Evolutionary conservation across 208 protist species (phyloP).

Genomic region (Trypanosoma platydactyli): DNA sequence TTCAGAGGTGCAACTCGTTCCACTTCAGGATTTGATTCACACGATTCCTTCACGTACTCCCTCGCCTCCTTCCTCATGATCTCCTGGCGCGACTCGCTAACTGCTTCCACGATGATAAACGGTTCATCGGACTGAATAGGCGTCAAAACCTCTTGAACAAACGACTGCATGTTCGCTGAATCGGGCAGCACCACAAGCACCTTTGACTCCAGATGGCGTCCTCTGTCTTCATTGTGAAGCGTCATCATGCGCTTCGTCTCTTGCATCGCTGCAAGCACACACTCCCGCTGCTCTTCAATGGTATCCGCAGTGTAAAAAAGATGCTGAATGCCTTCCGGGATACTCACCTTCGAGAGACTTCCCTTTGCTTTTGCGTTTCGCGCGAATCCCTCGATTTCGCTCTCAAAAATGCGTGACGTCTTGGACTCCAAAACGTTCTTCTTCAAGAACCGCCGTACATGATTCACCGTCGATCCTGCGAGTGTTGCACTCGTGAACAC

Average conservation of each 20-base stretch:
- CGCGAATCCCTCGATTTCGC: slow-evolving; percentile 19
- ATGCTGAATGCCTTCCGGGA: slow-evolving; percentile 72
- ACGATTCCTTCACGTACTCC: too few species aligned
- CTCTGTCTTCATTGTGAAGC: neutral
- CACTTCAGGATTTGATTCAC: neutral
- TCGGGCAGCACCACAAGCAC: slow-evolving; percentile 72
- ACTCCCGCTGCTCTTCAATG: slow-evolving; percentile 67
- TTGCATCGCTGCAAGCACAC: slow-evolving; percentile 42
- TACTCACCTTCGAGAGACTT: slow-evolving; percentile 51
- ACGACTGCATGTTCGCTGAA: slow-evolving; percentile 41
- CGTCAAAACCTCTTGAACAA: slow-evolving; percentile 52
- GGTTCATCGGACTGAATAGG: slow-evolving; percentile 38
- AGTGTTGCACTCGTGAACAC: slow-evolving; percentile 89
- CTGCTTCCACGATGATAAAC: neutral
- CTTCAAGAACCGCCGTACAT: slow-evolving; percentile 88
- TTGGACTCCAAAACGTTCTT: slow-evolving; percentile 77
- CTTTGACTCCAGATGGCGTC: neutral
- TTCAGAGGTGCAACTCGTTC: neutral
- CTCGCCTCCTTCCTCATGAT: neutral
- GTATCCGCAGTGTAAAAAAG: slow-evolving; percentile 85
- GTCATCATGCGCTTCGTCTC: neutral
- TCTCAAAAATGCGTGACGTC: slow-evolving; percentile 76
- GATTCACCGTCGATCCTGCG: slow-evolving; percentile 80
- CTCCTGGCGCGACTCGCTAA: neutral
- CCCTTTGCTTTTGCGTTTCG: slow-evolving; percentile 26